Base-by-base conservation (phyloP, 192 early-diverging fungal genomes). In the Phlyctochytrium planicorne region DNA sequence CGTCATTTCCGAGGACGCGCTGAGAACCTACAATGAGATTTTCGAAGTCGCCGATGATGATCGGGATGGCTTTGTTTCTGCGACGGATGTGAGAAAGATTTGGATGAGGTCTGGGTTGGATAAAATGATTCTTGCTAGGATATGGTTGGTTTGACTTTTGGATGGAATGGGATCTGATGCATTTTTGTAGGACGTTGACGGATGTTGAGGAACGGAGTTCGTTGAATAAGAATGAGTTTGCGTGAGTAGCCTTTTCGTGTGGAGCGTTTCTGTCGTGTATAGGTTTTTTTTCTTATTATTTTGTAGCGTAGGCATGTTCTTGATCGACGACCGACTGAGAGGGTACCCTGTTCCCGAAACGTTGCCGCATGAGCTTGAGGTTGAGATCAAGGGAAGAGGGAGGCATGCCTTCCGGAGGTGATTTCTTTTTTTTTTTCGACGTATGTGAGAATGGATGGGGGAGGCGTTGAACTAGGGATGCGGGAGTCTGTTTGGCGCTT, bases 61-160 rank as follows among this genome's bases (percentile, higher is more conserved):
- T 32, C 61, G 33, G 10, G 61, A 33, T 20, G 61, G 36, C 30
- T 24, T 17, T 0, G 23, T 74, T 0, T 27, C 32, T 2, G 60
- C 66, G 34, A 63, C 35, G 24, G 67, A 68, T 27, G 72, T 74
- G 3, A 59, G 72, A 3, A 68, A 59, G 12, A 47, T 74, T 10
- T 74, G 72, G 72, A 63, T 74, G 72, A 2, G 72, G 33, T 31
- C 24, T 6, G 30, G 61, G 32, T 24, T 74, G 47, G 60, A 63
- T 50, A 24, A 30, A 12, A 24, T 32, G 32, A 40, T 31, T 34
- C 55, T 74, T 59, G 72, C 55, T 6, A 17, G 33, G 17, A 62
- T 67, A 16, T 67, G 66, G 66, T n/a, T n/a, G n/a, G n/a, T n/a
- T n/a, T n/a, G n/a, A n/a, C n/a, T n/a, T n/a, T n/a, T n/a, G n/a